Evolutionary conservation across 169 alveolate genomes (phyloP).

Genomic region (Cryptosporidium ryanae): DNA sequence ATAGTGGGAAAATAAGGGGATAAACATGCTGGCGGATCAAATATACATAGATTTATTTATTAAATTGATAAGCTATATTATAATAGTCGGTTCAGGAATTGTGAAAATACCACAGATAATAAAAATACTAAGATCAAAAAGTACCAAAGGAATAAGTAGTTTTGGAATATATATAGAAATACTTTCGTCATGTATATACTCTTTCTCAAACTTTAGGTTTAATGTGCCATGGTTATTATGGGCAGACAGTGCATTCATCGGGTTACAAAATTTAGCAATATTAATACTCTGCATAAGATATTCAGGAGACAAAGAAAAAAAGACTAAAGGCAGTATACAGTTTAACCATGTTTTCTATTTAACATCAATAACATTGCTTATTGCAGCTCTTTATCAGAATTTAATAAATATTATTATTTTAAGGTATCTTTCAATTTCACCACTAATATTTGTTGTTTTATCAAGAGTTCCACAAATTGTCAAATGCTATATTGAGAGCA

Average conservation of each 20-base stretch:
- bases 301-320: conserved; percentile 13
- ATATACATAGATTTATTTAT: conserved; percentile 8
- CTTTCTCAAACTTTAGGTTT: conserved; percentile 42
- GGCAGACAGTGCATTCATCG: conserved; percentile 69
- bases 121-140: conserved; percentile 48
- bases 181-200: conserved; percentile 60
- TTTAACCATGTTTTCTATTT: conserved; percentile 40
- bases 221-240: conserved; percentile 56
- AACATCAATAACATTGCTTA: conserved; percentile 25
- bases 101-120: conserved; percentile 67
- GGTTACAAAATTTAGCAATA: conserved; percentile 40
- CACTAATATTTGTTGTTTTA: conserved; percentile 51
- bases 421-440: conserved; percentile 57
- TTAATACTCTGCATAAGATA: conserved; percentile 30
- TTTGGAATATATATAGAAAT: conserved; percentile 60
- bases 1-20: background rate
- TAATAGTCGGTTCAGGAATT: conserved; percentile 63
- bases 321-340: background rate
- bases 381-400: conserved; percentile 28
- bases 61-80: conserved; percentile 21
- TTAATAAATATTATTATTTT: conserved; percentile 13
- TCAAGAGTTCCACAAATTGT: conserved; percentile 71
- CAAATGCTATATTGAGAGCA: conserved; percentile 53
- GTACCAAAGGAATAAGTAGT: conserved; percentile 63
- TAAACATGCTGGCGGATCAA: conserved; percentile 1